phyloP scores from a whole-genome alignment of 2,329 filamentous ascomycete species.

The Pseudogymnoascus sp. region DNA sequence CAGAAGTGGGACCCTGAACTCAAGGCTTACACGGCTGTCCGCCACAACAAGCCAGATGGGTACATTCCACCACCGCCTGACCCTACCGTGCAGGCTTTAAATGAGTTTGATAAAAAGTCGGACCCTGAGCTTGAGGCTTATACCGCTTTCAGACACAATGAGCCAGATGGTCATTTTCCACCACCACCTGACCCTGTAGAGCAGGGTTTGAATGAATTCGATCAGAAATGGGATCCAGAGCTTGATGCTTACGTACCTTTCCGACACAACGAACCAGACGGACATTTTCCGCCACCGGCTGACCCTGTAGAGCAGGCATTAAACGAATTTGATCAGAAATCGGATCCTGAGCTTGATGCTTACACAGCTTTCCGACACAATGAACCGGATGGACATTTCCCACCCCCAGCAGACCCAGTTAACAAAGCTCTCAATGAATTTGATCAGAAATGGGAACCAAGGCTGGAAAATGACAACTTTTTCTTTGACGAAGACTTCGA shows the following conservation, averaged over 20 bases:
- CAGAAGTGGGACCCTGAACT: slow-evolving; percentile 19
- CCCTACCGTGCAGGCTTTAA: slow-evolving; percentile 31
- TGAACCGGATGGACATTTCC: slow-evolving; percentile 21
- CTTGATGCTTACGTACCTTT: slow-evolving; percentile 26
- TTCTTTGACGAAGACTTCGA: slow-evolving; percentile 2
- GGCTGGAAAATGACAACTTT: slow-evolving; percentile 4
- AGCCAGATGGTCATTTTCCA: slow-evolving; percentile 32
- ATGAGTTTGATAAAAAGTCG: slow-evolving; percentile 12
- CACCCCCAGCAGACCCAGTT: slow-evolving; percentile 16
- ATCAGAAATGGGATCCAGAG: slow-evolving; percentile 1
- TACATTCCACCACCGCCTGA: slow-evolving; percentile 24
- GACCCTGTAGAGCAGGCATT: not conserved
- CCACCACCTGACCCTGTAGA: slow-evolving; percentile 11
- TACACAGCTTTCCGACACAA: slow-evolving; percentile 21
- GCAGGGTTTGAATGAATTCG: slow-evolving; percentile 10
- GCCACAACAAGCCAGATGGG: slow-evolving; percentile 34
- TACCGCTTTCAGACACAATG: slow-evolving; percentile 26
- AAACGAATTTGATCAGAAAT: slow-evolving; percentile 19
- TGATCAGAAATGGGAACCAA: slow-evolving; percentile 11
- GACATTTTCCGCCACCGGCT: slow-evolving; percentile 17
- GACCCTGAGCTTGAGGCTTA: slow-evolving; percentile 21
- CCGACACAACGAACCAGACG: slow-evolving; percentile 22
- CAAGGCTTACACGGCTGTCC: slow-evolving; percentile 22
- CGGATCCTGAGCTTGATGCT: slow-evolving; percentile 8
- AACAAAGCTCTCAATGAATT: slow-evolving; percentile 2